Evolutionary conservation across 2,329 filamentous ascomycete species (phyloP).

Genomic region (Aureobasidium pullulans): DNA sequence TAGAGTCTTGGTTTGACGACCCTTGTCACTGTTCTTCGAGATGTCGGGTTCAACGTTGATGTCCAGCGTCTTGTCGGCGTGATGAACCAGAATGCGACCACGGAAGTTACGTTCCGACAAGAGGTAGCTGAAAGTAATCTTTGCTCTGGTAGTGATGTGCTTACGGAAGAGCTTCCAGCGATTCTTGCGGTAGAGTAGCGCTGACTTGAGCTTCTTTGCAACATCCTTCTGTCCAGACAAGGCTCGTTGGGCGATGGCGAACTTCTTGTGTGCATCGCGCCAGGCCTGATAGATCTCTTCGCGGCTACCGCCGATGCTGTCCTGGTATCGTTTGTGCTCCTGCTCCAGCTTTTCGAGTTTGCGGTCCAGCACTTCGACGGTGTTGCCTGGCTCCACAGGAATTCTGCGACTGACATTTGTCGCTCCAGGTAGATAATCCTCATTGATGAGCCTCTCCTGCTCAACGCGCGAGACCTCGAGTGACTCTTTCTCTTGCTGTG

Average conservation of each 20-base stretch:
- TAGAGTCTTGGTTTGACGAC: conserved; percentile 81
- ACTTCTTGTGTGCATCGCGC: neutral
- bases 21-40: conserved; percentile 60
- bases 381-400: conserved; percentile 25
- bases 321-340: neutral
- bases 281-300: conserved; percentile 23
- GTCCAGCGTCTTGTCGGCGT: conserved; percentile 64
- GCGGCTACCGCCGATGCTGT: conserved; percentile 24
- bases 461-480: conserved; percentile 24
- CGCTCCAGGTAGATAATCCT: conserved; percentile 20
- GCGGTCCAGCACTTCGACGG: conserved; percentile 25
- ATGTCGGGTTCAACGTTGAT: conserved; percentile 65
- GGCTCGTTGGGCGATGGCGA: conserved; percentile 18
- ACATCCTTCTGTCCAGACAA: conserved; percentile 23
- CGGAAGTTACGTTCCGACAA: conserved; percentile 85
- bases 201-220: conserved; percentile 43
- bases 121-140: conserved; percentile 79
- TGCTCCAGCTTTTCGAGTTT: conserved; percentile 25
- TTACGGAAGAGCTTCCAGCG: conserved; percentile 78
- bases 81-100: conserved; percentile 72
- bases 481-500: conserved; percentile 24
- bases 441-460: conserved; percentile 25
- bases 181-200: conserved; percentile 60
- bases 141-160: conserved; percentile 76
- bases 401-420: conserved; percentile 21